Evolutionary conservation across 495 filamentous ascomycete species (phyloP), one percentile per base, ranked within the genome.

Genomic region (Neurospora sp.): DNA sequence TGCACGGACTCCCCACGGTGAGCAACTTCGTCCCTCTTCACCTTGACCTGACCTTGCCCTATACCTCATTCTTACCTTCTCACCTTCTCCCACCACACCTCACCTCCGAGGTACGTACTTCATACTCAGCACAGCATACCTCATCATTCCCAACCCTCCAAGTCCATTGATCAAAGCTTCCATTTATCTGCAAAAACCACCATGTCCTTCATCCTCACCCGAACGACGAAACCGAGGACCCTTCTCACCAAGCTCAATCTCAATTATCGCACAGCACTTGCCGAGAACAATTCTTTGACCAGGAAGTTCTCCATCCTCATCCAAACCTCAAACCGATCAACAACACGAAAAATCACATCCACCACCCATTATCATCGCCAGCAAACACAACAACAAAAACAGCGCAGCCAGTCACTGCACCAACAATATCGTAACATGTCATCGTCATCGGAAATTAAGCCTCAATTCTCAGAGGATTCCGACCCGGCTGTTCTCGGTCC

Each of bases 391-490:
- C 46, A 54, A 23, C 20, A 31, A 62, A 14, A 62, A 62, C 23
- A 62, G 10, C 23, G 12, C 12, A 11, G 20, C 46, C 10, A 5
- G 46, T 54, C 46, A 54, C 46, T 48, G n/a, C 48, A 62, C 1
- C 54, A 62, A 62, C 27, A 18, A 35, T 37, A 3, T 9, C 27
- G 71, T 48, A 72, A 40, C 8, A 72, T 37, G 41, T 66, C 54
- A 1, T 62, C 46, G 9, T 12, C 20, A 10, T 54, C 54, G 6
- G 54, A 66, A 35, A 70, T 35, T 4, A 16, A 62, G 27, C 66
- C 80, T 16, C 73, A 39, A 5, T 83, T 83, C 77, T 79, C 81
- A 16, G 71, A 77, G 35, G 80, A 79, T 38, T 74, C 79, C 16
- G 81, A 82, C 72, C 76, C 76, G 39, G 41, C 73, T 37, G 73